These are phyloP conservation scores for Eucalyptus cloeziana DNA, from an alignment of 345 rosid genomes.

Conservation along the genomic window DNA sequence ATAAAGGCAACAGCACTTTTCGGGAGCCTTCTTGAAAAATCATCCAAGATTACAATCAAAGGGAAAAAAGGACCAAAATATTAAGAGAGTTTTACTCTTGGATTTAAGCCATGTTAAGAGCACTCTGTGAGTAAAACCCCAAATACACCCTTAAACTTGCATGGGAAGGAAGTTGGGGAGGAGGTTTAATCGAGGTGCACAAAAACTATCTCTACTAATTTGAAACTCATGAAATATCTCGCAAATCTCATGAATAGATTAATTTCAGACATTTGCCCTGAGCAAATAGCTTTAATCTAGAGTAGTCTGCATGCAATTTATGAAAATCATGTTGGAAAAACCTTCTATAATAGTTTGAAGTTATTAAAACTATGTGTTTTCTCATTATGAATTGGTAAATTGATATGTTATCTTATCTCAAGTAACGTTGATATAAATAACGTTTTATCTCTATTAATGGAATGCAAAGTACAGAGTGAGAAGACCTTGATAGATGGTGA, in stretches of 20 bases:
- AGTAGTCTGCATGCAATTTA: fast-evolving
- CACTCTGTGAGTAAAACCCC: fast-evolving
- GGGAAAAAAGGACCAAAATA: not conserved
- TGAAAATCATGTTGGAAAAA: not conserved
- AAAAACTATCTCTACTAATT: not conserved
- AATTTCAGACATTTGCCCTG: fast-evolving
- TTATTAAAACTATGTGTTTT: not conserved
- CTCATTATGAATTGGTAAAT: not conserved
- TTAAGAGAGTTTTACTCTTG: not conserved
- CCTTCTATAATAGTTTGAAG: not conserved
- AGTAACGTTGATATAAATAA: not conserved
- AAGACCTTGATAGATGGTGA: not conserved
- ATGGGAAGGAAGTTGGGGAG: not conserved
- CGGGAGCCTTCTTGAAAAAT: not conserved
- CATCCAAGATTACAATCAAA: not conserved
- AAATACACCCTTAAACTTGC: not conserved
- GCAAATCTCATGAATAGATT: not conserved
- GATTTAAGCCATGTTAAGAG: not conserved
- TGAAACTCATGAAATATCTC: not conserved
- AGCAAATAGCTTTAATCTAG: fast-evolving
- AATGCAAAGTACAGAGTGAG: not conserved
- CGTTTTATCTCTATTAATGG: not conserved
- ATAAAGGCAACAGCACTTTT: not conserved
- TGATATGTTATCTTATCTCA: not conserved
- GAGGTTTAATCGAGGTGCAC: not conserved